Base-by-base conservation (phyloP, 2,329 filamentous ascomycete genomes). In the Penicillium sp. region DNA sequence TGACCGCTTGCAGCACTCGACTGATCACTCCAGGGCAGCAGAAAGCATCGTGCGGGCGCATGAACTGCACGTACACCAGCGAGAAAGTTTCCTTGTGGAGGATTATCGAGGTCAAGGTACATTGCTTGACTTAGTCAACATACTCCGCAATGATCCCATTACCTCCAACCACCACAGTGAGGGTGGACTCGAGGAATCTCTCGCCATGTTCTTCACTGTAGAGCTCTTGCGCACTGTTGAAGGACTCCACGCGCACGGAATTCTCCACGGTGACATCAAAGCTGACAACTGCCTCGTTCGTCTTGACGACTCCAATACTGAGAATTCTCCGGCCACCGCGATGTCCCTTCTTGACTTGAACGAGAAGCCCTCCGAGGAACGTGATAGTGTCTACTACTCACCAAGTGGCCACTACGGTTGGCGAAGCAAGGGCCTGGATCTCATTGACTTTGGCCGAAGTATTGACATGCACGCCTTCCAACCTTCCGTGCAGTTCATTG, bases 151-250 rank as follows among this genome's bases (percentile, higher is more conserved):
- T 18, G 90, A 95, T 59, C 66, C 70, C 4, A 74, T 72, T 31
- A 72, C 82, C 1, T 83, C 83, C 5, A 68, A 73, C 2, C 71
- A 75, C 15, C 75, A 76, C 29, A 67, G 72, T 9, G 75, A 79
- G 31, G 86, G 86, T 2, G 87, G 89, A 15, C 90, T 99, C 83
- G 94, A 99, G 65, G 94, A 99, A 74, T 81, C 83, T 46, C 80
- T 97, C 2, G 90, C 89, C 65, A 97, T 97, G 91, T 97, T 97
- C 79, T 96, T 97, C 76, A 83, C 90, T 7, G 82, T 97, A 57
- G 94, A 99, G 74, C 82, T 99, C 6, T 82, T 99, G 64, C 89
- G 94, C 48, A 96, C 91, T 0, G 83, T 96, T 3, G 94, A 97
- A 76, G 87, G 88, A 0, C 81, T 99, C 22, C 94, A 99, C 73